A percentile compares a stretch with the other conserved stretches of the same genome.
phyloP scores from a whole-genome alignment of 345 rosid genomes.

The Pugionium dolabratum region DNA sequence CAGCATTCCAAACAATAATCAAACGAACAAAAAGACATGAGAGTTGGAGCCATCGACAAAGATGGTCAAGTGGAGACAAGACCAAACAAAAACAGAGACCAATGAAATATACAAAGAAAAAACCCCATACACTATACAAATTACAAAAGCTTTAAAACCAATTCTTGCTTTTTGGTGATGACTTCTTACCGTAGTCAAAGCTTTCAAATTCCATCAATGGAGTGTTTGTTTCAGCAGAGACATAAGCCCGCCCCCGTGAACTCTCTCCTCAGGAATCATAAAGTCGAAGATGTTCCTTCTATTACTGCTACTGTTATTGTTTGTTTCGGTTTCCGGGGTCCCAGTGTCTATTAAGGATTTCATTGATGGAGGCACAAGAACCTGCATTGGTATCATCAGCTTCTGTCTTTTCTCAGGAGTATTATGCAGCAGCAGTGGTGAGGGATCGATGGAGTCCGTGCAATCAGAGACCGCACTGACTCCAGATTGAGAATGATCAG shows the following conservation, averaged over 20 bases:
- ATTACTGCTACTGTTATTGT: constrained; percentile 32
- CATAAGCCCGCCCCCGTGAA: constrained; percentile 93
- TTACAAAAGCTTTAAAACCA: constrained; percentile 34
- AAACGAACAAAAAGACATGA: constrained; percentile 24
- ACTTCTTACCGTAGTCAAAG: constrained; percentile 16
- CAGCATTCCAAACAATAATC: constrained; percentile 28
- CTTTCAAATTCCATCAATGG: constrained; percentile 58
- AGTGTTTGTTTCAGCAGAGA: constrained; percentile 67
- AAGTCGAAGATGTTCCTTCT: constrained; percentile 46
- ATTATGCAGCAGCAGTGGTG: constrained; percentile 20
- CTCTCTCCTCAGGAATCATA: constrained; percentile 91
- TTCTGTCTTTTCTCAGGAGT: constrained; percentile 50
- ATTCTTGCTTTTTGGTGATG: constrained; percentile 24
- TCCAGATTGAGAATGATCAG: constrained; percentile 64
- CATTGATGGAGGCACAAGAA: constrained; percentile 90
- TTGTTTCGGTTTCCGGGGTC: constrained; percentile 47
- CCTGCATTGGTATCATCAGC: constrained; percentile 74
- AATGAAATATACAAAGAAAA: constrained; percentile 30
- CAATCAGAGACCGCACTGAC: constrained; percentile 63
- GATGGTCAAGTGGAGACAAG: constrained; percentile 17
- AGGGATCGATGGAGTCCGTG: constrained; percentile 56
- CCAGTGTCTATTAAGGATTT: constrained; percentile 47
- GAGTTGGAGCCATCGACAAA: constrained; percentile 31
- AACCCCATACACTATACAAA: constrained; percentile 28
- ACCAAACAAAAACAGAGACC: constrained; percentile 33